Evolutionary conservation across 306 rosid species (phyloP), one percentile per base, ranked within the genome.

Genomic region (Cicer pinnatifidum): DNA sequence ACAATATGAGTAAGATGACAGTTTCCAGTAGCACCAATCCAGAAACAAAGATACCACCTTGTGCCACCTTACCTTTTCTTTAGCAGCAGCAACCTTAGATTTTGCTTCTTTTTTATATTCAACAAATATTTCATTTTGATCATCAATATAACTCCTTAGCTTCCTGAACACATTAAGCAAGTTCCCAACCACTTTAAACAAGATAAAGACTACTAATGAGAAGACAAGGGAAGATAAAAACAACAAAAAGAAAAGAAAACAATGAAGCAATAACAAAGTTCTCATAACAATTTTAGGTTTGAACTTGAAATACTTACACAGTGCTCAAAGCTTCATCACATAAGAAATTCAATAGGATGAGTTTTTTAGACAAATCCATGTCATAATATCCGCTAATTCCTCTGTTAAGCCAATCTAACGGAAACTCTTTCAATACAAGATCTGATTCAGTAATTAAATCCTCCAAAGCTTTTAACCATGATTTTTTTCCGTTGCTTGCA

Each of bases 261-360:
- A 54, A 70, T 19, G 16, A 33, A 64, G 37, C 23, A 13, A 57
- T 0, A 51, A 16, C 47, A 19, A 51, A 33, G 62, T 51, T 51
- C 61, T 40, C 50, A 4, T 9, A 8, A 70, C 16, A 62, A 2
- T 78, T 78, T 71, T 70, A 41, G 11, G 3, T 4, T 12, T 62
- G 45, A 56, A n/a, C 37, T 11, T 33, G 62, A 59, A 15, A 38
- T 33, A 52, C 88, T 81, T 70, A 84, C 88, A 6, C 64, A 33
- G 88, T 78, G 58, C 61, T 41, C 28, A 84, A 35, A 69, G 76
- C 76, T 81, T 84, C 81, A 20, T 84, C 88, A 59, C 88, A 84
- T 0, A 84, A 75, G 71, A 81, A 81, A 65, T 74, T 81, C 64
- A 84, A 20, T 3, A 85, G 13, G 0, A n/a, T 39, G 3, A 85